Conservation (phyloP, 352 stramenopile genomes). For the Pythium myriotylum region DNA sequence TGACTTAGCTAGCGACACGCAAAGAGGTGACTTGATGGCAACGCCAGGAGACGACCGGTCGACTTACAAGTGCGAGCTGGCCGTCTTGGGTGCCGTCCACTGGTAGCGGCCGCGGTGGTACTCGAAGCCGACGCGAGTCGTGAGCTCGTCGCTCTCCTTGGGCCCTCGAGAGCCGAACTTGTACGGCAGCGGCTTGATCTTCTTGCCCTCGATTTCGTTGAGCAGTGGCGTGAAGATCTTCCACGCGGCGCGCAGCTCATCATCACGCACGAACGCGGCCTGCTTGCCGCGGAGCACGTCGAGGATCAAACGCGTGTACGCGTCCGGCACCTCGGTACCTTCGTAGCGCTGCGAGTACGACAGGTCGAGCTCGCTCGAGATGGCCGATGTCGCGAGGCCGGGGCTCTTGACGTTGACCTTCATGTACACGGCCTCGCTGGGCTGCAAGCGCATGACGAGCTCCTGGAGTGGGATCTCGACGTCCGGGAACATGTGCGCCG, state of each 20-base stretch:
- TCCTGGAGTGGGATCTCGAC: constrained; percentile 93
- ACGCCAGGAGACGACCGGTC: neutral
- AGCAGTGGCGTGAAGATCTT: constrained; percentile 98
- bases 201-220: constrained; percentile 94
- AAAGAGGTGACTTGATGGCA: too few relatives aligned
- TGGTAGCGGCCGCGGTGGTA: constrained; percentile 81
- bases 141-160: constrained; percentile 86
- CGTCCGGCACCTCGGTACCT: constrained; percentile 91
- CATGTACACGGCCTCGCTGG: constrained; percentile 96
- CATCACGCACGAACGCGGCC: constrained; percentile 96
- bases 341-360: constrained; percentile 93
- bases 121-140: constrained; percentile 66
- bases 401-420: constrained; percentile 97
- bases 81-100: constrained; percentile 49
- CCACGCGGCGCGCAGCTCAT: constrained; percentile 96
- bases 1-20: too few relatives aligned
- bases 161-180: constrained; percentile 93
- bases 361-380: constrained; percentile 96
- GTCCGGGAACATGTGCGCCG: constrained; percentile 90
- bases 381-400: constrained; percentile 87
- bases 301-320: constrained; percentile 97
- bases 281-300: constrained; percentile 96
- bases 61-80: constrained; percentile 55
- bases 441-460: constrained; percentile 97
- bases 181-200: constrained; percentile 93